Conservation (phyloP, 305 asterid genomes). For the Fraxinus latifolia region DNA sequence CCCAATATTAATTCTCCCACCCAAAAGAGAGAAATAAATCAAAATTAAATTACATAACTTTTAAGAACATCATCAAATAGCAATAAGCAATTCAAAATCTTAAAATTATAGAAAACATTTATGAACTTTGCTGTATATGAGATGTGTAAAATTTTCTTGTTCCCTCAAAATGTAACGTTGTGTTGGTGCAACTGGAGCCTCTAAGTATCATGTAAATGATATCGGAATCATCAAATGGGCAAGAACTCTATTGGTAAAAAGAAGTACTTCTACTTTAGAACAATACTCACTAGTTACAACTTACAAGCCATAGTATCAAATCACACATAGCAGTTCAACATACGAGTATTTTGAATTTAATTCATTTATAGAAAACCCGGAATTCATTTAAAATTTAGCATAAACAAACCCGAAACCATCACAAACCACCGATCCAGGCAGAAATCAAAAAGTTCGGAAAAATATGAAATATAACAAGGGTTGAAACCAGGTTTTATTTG, state of each 20-base stretch:
- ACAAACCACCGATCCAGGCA: not conserved
- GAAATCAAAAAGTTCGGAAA: not conserved
- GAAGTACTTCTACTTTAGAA: not conserved
- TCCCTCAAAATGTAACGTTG: not conserved
- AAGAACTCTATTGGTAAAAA: not conserved
- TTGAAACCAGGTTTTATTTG: not conserved
- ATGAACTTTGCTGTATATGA: not conserved
- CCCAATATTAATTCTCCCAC: not conserved
- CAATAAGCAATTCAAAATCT: conserved; percentile 1
- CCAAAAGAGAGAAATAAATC: not conserved
- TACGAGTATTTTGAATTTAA: not conserved
- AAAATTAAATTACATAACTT: not conserved
- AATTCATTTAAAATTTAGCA: not conserved
- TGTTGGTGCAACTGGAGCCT: not conserved
- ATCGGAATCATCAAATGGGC: not conserved
- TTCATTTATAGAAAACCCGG: not conserved
- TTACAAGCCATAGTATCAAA: not conserved
- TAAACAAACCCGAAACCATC: not conserved
- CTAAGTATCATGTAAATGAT: not conserved
- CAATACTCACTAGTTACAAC: not conserved
- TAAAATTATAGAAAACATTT: not conserved
- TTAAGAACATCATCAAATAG: not conserved
- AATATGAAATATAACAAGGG: not conserved
- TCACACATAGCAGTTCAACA: not conserved
- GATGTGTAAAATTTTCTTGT: not conserved